These are phyloP conservation scores for Claviceps fusiformis DNA, from an alignment of 2,329 filamentous ascomycete genomes.

Conservation along the genomic window DNA sequence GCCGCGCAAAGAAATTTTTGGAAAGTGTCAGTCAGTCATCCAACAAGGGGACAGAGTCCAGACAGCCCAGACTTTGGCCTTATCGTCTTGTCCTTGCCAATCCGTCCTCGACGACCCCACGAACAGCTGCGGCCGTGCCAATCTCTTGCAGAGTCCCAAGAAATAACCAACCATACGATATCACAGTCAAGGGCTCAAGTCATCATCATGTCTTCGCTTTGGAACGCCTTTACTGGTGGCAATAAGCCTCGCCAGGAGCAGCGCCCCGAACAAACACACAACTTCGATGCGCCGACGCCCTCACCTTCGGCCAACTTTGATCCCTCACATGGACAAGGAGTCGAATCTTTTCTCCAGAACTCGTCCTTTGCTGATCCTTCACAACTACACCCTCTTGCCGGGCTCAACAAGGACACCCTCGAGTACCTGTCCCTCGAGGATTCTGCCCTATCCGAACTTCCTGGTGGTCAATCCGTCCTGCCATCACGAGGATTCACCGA, in stretches of 20 bases:
- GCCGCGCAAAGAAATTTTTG: constrained; percentile 7
- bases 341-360: constrained; percentile 71
- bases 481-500: constrained; percentile 96
- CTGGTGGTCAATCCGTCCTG: constrained; percentile 73
- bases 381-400: constrained; percentile 82
- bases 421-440: constrained; percentile 95
- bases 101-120: constrained; percentile 6
- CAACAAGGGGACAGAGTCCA: not conserved
- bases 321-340: constrained; percentile 60
- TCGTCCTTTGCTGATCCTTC: constrained; percentile 73
- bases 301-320: constrained; percentile 50
- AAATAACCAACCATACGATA: not conserved
- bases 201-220: constrained; percentile 43
- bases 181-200: not conserved
- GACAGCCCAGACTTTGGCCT: constrained; percentile 5
- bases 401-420: constrained; percentile 80
- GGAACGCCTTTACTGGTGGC: constrained; percentile 48
- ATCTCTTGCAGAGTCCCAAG: constrained; percentile 2
- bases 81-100: constrained; percentile 5
- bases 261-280: constrained; percentile 16
- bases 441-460: constrained; percentile 71
- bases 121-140: constrained; percentile 1
- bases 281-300: constrained; percentile 30
- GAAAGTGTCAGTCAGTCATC: not conserved
- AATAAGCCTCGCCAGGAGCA: constrained; percentile 35